Evolutionary conservation across 2,329 filamentous ascomycete species (phyloP).

Genomic region (Coleophoma crateriformis): DNA sequence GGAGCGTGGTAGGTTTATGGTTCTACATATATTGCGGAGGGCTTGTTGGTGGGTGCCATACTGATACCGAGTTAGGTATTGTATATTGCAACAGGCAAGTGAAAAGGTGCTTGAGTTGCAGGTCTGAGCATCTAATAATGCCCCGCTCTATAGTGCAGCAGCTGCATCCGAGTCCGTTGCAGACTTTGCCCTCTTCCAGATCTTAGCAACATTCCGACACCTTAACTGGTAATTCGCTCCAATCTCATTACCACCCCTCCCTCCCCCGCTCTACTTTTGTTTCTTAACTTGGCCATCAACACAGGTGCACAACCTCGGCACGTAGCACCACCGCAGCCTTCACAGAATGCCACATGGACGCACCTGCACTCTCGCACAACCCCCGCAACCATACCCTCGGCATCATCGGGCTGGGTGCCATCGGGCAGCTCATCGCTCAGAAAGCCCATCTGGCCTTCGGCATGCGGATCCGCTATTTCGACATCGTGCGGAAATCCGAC

Average conservation of each 20-base stretch:
- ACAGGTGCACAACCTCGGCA: constrained; percentile 22
- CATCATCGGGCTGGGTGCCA: constrained; percentile 64
- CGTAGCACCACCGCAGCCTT: constrained; percentile 33
- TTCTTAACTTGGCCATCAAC: neutral
- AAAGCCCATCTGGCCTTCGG: constrained; percentile 54
- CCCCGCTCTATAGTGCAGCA: constrained; percentile 38
- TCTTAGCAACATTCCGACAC: constrained; percentile 64
- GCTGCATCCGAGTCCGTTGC: constrained; percentile 69
- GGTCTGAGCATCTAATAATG: constrained; percentile 1
- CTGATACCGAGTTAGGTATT: constrained; percentile 34
- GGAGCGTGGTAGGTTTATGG: constrained; percentile 35
- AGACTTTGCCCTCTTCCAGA: constrained; percentile 63
- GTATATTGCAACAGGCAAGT: constrained; percentile 60
- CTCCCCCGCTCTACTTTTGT: constrained; percentile 18
- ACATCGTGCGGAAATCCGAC: constrained; percentile 41
- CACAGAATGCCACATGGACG: constrained; percentile 51
- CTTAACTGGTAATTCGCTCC: constrained; percentile 46
- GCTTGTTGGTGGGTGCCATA: neutral
- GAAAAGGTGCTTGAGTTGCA: constrained; percentile 3
- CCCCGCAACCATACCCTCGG: constrained; percentile 56
- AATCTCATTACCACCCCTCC: neutral
- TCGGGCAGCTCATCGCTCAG: constrained; percentile 55
- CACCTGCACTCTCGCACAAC: constrained; percentile 56
- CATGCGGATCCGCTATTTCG: constrained; percentile 62
- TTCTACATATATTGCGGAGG: neutral